phyloP scores from a whole-genome alignment of 2,329 filamentous ascomycete species.

The Fusarium solani-melongenae region DNA sequence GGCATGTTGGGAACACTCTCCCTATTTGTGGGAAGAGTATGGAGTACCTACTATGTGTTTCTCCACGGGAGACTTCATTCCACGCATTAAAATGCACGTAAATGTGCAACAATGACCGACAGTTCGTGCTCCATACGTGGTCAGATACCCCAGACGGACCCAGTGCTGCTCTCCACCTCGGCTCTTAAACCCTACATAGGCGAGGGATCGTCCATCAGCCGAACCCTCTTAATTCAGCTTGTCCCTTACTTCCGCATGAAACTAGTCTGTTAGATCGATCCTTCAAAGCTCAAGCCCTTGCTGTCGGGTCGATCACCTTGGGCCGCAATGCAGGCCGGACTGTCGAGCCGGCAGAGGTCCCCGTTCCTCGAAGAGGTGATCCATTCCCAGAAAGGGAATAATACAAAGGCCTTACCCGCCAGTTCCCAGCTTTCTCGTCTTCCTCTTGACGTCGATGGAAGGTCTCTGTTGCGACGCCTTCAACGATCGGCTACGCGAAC shows the following conservation, averaged over 20 bases:
- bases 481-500: not conserved
- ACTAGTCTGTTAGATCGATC: not conserved
- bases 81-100: not conserved
- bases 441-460: not conserved
- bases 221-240: not conserved
- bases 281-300: not conserved
- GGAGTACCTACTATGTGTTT: not conserved
- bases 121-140: not conserved
- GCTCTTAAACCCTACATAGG: not conserved
- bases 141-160: not conserved
- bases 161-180: not conserved
- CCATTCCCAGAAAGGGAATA: not conserved
- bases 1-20: not conserved
- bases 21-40: not conserved
- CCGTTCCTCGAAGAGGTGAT: not conserved
- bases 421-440: not conserved
- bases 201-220: not conserved
- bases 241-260: not conserved
- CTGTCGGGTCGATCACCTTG: not conserved
- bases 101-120: not conserved
- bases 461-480: not conserved
- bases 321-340: not conserved
- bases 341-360: not conserved
- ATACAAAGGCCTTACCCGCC: not conserved
- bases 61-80: not conserved